Base-by-base conservation (phyloP, 2,329 filamentous ascomycete genomes). In the Phialemoniopsis sp. region DNA sequence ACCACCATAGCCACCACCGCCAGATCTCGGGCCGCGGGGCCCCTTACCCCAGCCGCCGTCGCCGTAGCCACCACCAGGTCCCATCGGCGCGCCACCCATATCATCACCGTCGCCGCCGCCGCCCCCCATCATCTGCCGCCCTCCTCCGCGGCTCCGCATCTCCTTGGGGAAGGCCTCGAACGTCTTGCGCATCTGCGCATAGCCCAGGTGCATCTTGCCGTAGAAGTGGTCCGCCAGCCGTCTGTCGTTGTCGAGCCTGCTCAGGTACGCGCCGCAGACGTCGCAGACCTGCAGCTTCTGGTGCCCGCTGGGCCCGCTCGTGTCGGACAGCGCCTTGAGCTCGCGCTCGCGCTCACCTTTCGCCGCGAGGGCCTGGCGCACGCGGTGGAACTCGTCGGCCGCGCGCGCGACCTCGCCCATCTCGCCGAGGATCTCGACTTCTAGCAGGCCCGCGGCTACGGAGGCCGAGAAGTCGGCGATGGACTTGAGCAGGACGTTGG, bases 251-350 rank as follows among this genome's bases (percentile, higher is more conserved):
- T 98, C 93, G 26, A 98, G 76, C 16, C 93, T 72, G 46, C 83
- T 89, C 29, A 98, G 76, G 60, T 97, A 98, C 6, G 93, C 93
- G 46, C 93, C 93, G 62, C 93, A 98, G 1, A 97, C 93, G 64
- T 98, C 93, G 73, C 93, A 98, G 34, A 98, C 93, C 62, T 98
- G 93, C 31, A 98, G 73, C 63, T 98, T 98, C 70, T 98, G 93
- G 63, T 98, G 93, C 14, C 93, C 93, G 1, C 83, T 89, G 0
- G 93, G 93, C 0, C 93, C 93, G 18, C 84, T 88, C 0, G 91
- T 97, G 64, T 98, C 93, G 40, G 86, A 87, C 17, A 98, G 75
- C 4, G 85, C 82, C 63, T 95, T 95, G 43, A 98, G 76, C 57
- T 97, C 91, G 45, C 85, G 79, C 66, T 96, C 90, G 46, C 81